phyloP scores from a whole-genome alignment of 2,329 filamentous ascomycete species.

The Clonostachys solani region DNA sequence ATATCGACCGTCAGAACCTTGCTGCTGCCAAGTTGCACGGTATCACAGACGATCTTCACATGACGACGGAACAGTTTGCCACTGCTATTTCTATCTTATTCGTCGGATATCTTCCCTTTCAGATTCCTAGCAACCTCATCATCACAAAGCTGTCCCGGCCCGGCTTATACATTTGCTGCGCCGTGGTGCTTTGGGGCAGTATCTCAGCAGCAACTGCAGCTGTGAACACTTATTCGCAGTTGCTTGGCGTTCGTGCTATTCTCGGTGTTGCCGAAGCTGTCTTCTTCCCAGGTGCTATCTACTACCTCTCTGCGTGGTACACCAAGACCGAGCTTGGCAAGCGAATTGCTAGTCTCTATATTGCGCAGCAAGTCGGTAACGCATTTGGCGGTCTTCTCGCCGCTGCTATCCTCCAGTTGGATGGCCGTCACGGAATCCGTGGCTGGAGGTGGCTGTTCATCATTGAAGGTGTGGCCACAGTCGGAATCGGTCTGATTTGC shows the following conservation, averaged over 20 bases:
- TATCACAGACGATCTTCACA: conserved; percentile 29
- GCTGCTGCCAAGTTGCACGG: conserved; percentile 31
- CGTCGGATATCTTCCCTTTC: conserved; percentile 40
- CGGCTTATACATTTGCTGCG: conserved; percentile 23
- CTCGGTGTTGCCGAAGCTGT: conserved; percentile 28
- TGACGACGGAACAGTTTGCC: conserved; percentile 26
- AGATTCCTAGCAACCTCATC: conserved; percentile 41
- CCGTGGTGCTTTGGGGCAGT: conserved; percentile 35
- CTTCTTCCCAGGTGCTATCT: conserved; percentile 32
- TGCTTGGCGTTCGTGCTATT: conserved; percentile 26
- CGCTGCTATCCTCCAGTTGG: conserved; percentile 39
- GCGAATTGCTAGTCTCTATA: conserved; percentile 26
- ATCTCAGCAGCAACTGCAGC: conserved; percentile 32
- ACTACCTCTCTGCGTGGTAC: conserved; percentile 35
- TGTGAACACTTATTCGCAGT: conserved; percentile 20
- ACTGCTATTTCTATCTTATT: conserved; percentile 38
- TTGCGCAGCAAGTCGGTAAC: conserved; percentile 22
- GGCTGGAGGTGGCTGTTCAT: conserved; percentile 53
- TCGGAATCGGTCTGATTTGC: conserved; percentile 51
- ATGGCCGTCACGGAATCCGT: conserved; percentile 36
- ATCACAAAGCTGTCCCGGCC: conserved; percentile 41
- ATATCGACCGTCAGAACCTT: conserved; percentile 29
- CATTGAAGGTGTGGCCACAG: conserved; percentile 57
- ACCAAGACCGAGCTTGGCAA: conserved; percentile 29
- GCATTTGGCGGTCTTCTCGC: conserved; percentile 47